Percentiles rank a stretch among this genome's conserved stretches.
These are phyloP conservation scores for Pichia sp. DNA, from an alignment of 1,139 yeast genomes.

Conservation along the genomic window DNA sequence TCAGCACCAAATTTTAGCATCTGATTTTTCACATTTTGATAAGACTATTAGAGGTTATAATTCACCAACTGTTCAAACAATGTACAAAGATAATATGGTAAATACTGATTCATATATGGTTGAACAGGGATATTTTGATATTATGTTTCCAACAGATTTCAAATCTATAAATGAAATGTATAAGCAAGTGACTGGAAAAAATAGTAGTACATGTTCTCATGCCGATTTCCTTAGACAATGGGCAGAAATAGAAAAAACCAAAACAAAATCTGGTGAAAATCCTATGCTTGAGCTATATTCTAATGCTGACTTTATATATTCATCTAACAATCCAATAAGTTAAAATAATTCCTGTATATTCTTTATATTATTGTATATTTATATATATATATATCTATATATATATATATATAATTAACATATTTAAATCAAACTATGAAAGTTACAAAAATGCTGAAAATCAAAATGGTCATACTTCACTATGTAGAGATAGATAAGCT, in stretches of 20 bases:
- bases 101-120: constrained; percentile 73
- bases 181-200: constrained; percentile 56
- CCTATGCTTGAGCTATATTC: constrained; percentile 80
- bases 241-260: constrained; percentile 66
- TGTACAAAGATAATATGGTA: constrained; percentile 60
- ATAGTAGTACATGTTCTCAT: constrained; percentile 52
- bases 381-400: too few species aligned
- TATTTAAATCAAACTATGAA: too few species aligned
- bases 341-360: too few species aligned
- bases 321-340: neutral
- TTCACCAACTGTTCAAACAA: constrained; percentile 82
- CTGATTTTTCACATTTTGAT: constrained; percentile 68
- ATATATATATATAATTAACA: too few species aligned
- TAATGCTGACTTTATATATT: constrained; percentile 67
- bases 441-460: too few species aligned
- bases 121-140: constrained; percentile 79
- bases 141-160: constrained; percentile 83
- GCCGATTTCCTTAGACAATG: constrained; percentile 59
- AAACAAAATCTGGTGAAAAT: constrained; percentile 72
- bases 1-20: constrained; percentile 61
- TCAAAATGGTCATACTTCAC: too few species aligned
- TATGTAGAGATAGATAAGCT: too few species aligned
- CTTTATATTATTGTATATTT: too few species aligned
- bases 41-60: constrained; percentile 60
- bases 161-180: constrained; percentile 56